phyloP scores from a whole-genome alignment of 441 rosid genomes.

The Gossypium aridum region DNA sequence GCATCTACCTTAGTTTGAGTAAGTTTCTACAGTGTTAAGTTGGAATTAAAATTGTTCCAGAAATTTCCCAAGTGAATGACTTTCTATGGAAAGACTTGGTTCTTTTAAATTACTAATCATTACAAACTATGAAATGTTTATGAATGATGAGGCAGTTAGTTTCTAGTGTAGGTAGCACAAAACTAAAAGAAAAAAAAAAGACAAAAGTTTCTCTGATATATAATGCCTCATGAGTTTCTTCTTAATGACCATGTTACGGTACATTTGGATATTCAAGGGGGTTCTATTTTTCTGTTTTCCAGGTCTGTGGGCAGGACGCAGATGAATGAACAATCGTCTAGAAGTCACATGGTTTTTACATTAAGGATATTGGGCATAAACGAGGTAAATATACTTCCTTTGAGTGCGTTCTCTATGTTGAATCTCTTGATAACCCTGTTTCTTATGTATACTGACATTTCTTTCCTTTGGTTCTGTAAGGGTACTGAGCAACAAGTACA shows the following conservation, averaged over 20 bases:
- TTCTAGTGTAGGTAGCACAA: not conserved
- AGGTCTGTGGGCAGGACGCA: conserved; percentile 96
- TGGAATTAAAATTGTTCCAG: not conserved
- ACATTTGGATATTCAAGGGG: not conserved
- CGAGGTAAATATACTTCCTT: conserved; percentile 41
- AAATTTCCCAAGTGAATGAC: not conserved
- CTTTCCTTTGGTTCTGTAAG: conserved; percentile 34
- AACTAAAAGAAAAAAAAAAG: not conserved
- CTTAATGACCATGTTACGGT: not conserved
- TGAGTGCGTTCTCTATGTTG: not conserved
- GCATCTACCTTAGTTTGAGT: not conserved
- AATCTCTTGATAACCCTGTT: not conserved
- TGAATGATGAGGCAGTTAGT: not conserved
- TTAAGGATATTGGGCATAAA: conserved; percentile 86
- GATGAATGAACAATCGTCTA: conserved; percentile 96
- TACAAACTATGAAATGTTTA: not conserved
- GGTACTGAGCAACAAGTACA: conserved; percentile 91
- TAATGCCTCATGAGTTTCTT: not conserved
- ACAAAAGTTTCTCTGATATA: not conserved
- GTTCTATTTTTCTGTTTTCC: conserved; percentile 6
- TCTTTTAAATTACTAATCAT: not conserved
- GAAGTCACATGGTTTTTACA: conserved; percentile 95
- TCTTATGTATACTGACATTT: conserved; percentile 6
- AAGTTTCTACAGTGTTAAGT: not conserved
- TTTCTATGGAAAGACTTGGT: not conserved